Base-by-base conservation (phyloP, 2,329 filamentous ascomycete species). In the Helotiales sp. region DNA sequence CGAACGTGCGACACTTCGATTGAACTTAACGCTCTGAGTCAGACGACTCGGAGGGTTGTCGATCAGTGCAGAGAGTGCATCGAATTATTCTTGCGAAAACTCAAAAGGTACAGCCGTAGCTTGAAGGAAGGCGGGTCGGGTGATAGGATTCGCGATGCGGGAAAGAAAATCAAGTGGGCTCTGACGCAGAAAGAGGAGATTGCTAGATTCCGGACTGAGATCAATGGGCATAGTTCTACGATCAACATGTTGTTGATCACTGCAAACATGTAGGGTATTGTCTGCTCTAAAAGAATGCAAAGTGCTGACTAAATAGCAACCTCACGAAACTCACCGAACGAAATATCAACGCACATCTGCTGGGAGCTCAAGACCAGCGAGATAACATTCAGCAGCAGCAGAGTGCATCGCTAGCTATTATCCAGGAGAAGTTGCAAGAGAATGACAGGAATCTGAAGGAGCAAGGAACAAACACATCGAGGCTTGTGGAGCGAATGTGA, bases 201-300 rank as follows among this genome's bases (percentile, higher is more conserved):
- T 11, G 50, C 47, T 3, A 71, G 62, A 17, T 71, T 73, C 50
- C 63, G 67, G 30, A 55, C 65, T 2, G 65, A 68, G 49, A 61
- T 74, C 22, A 57, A 32, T 43, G 65, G 63, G 3, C 71, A 72
- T 34, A 54, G 59, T 22, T 50, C 40, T 4, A 69, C 70, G 11
- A 63, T 74, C 20, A 70, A 67, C 32, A 70, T 71, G 64, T 40
- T 74, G 8, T 57, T 73, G 28, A 37, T 47, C n/a, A 71, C 65
- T 22, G 50, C 59, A 11, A 66, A 20, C 28, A 40, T 70, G 69
- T 70, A 49, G 61, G 68, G 49, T 0, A 8, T 43, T 20, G 10
- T 4, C n/a, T 34, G 22, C 6, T n/a, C n/a, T n/a, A n/a, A n/a
- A n/a, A n/a, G n/a, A n/a, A n/a, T n/a, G n/a, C n/a, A n/a, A n/a